A percentile compares a stretch with the other conserved stretches of the same genome.
Evolutionary conservation across 352 stramenopile species (phyloP).

Genomic region (Nothophytophthora sp.): DNA sequence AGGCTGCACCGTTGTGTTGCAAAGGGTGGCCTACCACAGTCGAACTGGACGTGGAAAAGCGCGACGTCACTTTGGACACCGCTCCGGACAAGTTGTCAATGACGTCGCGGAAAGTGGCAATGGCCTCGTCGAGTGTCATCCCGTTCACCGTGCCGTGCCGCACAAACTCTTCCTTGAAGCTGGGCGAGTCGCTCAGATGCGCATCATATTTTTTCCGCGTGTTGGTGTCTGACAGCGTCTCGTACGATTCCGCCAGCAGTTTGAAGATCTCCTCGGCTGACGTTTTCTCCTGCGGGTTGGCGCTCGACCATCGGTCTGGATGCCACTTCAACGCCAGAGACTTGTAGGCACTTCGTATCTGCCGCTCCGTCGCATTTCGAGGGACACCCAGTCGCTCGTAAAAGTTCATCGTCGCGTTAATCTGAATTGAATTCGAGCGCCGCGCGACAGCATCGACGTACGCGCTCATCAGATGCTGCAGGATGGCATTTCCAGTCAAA

Average conservation of each 20-base stretch:
- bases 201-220: constrained; percentile 67
- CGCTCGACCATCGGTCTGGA: constrained; percentile 73
- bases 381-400: constrained; percentile 82
- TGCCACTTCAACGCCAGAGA: constrained; percentile 85
- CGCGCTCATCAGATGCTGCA: constrained; percentile 84
- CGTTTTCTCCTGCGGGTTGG: constrained; percentile 55
- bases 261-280: constrained; percentile 85
- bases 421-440: constrained; percentile 77
- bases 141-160: constrained; percentile 76
- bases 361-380: constrained; percentile 55
- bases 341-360: constrained; percentile 82
- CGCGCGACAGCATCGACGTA: constrained; percentile 74
- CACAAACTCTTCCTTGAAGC: constrained; percentile 75
- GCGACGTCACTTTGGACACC: constrained; percentile 59
- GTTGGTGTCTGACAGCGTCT: constrained; percentile 70
- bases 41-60: constrained; percentile 71
- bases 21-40: constrained; percentile 62
- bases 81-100: constrained; percentile 62
- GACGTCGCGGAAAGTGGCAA: constrained; percentile 76
- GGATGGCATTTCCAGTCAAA: constrained; percentile 72
- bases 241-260: constrained; percentile 81
- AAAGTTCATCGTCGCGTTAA: constrained; percentile 84
- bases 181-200: constrained; percentile 47
- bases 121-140: constrained; percentile 86
- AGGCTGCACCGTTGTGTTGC: no score